phyloP scores from a whole-genome alignment of 2,329 filamentous ascomycete species.

The Cadophora sp. region DNA sequence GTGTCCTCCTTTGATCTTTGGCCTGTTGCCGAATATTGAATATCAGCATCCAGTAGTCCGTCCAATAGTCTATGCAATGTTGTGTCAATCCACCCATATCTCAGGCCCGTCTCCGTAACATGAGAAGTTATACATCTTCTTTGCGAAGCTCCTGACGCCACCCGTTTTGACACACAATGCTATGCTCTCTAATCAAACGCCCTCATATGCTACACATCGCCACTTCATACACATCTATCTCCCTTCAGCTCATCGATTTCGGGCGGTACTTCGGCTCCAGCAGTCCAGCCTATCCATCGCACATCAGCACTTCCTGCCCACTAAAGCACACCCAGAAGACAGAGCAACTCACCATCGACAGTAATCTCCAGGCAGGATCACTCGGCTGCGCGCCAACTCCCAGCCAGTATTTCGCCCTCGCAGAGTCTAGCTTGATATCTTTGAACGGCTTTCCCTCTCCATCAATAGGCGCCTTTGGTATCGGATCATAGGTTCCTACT shows the following conservation, averaged over 20 bases:
- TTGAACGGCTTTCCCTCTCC: constrained; percentile 77
- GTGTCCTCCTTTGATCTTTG: neutral
- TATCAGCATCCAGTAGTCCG: neutral
- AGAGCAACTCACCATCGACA: constrained; percentile 71
- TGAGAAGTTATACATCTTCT: neutral
- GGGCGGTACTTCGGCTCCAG: constrained; percentile 43
- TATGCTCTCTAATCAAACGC: neutral
- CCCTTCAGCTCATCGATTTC: constrained; percentile 5
- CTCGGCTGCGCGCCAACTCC: constrained; percentile 96
- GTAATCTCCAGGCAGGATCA: constrained; percentile 84
- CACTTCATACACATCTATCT: neutral
- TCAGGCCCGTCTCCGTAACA: neutral
- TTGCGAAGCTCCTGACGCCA: neutral
- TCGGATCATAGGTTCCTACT: constrained; percentile 69
- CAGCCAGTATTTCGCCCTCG: constrained; percentile 91
- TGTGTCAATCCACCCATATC: neutral
- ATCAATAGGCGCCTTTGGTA: constrained; percentile 67
- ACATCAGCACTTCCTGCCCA: neutral
- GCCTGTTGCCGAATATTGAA: neutral
- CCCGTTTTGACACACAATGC: constrained; percentile 1
- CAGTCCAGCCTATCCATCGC: constrained; percentile 39
- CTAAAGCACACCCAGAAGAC: neutral
- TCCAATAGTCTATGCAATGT: neutral
- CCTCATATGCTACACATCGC: constrained; percentile 10
- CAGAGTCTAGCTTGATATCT: constrained; percentile 85